phyloP scores from a whole-genome alignment of 192 early-diverging fungal genomes.

The Backusella circina region DNA sequence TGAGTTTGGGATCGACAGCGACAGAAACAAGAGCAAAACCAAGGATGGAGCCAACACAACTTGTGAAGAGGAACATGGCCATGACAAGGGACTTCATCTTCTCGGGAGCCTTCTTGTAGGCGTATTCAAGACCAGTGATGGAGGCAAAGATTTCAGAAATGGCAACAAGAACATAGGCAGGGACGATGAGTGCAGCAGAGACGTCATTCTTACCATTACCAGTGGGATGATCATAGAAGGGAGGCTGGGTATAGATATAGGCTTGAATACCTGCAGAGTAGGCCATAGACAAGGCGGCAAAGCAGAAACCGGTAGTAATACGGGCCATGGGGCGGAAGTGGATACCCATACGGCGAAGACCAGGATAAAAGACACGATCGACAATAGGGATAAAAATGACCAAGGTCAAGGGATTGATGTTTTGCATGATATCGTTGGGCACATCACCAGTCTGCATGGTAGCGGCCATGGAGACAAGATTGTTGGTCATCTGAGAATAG shows the following conservation, averaged over 20 bases:
- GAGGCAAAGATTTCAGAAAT: constrained; percentile 67
- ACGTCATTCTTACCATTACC: constrained; percentile 44
- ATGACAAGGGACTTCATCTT: constrained; percentile 63
- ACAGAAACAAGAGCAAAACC: constrained; percentile 53
- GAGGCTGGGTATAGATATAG: constrained; percentile 52
- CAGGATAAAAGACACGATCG: constrained; percentile 58
- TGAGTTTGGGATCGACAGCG: constrained; percentile 42
- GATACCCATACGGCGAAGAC: constrained; percentile 42
- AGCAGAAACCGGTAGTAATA: constrained; percentile 62
- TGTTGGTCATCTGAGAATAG: constrained; percentile 62
- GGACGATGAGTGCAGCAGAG: constrained; percentile 48
- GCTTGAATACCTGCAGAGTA: constrained; percentile 58
- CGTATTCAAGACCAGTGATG: constrained; percentile 64
- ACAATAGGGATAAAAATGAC: constrained; percentile 66
- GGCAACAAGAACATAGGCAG: constrained; percentile 56
- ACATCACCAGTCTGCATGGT: constrained; percentile 37
- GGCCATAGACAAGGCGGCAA: constrained; percentile 51
- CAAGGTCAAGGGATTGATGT: constrained; percentile 58
- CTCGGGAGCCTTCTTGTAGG: constrained; percentile 55
- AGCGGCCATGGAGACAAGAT: constrained; percentile 45
- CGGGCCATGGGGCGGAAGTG: constrained; percentile 56
- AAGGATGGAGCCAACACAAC: constrained; percentile 46
- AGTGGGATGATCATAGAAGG: constrained; percentile 41
- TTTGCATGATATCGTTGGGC: constrained; percentile 63
- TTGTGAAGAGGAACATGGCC: constrained; percentile 56